Base-by-base conservation (phyloP, 495 filamentous ascomycete species). In the Xylaria bambusicola region DNA sequence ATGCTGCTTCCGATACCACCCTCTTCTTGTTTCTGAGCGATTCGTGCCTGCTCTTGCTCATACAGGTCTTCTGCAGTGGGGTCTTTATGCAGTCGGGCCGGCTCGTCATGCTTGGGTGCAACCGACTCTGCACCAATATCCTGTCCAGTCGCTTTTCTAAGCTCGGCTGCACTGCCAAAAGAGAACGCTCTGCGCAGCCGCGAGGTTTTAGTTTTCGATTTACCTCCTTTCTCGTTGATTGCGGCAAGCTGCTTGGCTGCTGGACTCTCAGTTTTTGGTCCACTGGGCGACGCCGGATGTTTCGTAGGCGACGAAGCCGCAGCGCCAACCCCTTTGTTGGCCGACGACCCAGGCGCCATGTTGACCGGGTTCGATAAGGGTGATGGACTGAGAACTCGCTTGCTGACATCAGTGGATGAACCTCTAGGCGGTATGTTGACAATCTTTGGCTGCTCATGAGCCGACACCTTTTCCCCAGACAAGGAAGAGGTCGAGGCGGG, bases 141-240 rank as follows among this genome's bases (percentile, higher is more conserved):
- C 6, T 84, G 64, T 15, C 65, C 69, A 3, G 65, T 84, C 13
- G 86, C 91, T 62, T 89, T 90, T 52, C 91, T 82, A 36, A 99
- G 82, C 70, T 99, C 95, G 9, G 93, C 91, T 41, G 93, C 90
- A 70, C 95, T 97, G 18, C 94, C 93, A 73, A 99, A 99, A 0
- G 95, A 98, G 71, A 99, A 97, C 2, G 94, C 94, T 67, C 94
- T 84, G 56, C 94, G 82, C 46, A 99, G 76, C 51, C 93, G 82
- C n/a, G 88, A 92, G 57, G 95, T 95, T 75, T 97, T 93, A 54
- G 86, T 91, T 57, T 87, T 87, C 6, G 73, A 64, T 61, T 83
- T 88, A 64, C 82, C 85, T 1, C 78, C 73, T 63, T 86, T 91
- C 56, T 93, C 90, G 47, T 84, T 89, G 35, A 98, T 75, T 9